phyloP scores from a whole-genome alignment of 768 basidiomycete genomes.

The Termitomyces sp. region DNA sequence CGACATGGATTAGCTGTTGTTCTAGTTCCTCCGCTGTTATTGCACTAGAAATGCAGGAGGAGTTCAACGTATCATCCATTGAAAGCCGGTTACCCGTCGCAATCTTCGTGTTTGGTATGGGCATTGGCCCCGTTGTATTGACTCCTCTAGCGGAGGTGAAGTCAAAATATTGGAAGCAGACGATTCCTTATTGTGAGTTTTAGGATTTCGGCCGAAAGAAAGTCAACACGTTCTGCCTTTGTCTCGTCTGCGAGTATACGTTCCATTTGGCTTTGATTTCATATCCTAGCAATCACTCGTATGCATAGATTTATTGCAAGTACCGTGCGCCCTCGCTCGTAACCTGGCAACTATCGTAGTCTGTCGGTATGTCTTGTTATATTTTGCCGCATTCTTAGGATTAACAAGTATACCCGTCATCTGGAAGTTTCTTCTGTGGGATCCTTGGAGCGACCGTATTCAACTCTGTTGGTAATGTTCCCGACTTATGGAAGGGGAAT shows the following conservation, averaged over 20 bases:
- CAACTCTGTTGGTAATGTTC: conserved; percentile 17
- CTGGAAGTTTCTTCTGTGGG: conserved; percentile 14
- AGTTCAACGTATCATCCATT: conserved; percentile 11
- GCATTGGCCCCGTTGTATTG: conserved; percentile 17
- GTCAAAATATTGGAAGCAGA: neutral
- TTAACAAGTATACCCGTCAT: neutral
- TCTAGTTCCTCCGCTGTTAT: conserved; percentile 15
- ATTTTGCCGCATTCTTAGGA: neutral
- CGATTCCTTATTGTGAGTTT: neutral
- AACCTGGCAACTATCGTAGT: conserved; percentile 13
- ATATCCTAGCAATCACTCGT: conserved; percentile 11
- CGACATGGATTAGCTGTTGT: conserved; percentile 14
- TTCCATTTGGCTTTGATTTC: neutral
- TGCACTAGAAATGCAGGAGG: conserved; percentile 12
- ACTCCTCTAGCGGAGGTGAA: conserved; percentile 18
- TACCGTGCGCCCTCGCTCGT: conserved; percentile 17
- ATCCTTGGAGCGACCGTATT: conserved; percentile 14
- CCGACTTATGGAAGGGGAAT: conserved; percentile 17
- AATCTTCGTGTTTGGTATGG: conserved; percentile 17
- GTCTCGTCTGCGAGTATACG: conserved; percentile 15
- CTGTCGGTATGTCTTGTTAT: conserved; percentile 11
- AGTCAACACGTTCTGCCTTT: conserved; percentile 14
- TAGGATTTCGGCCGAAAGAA: conserved; percentile 19
- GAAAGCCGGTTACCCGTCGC: conserved; percentile 17
- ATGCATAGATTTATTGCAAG: conserved; percentile 16